phyloP scores from a whole-genome alignment of 2,329 filamentous ascomycete genomes.

The Hypoxylon sp. region DNA sequence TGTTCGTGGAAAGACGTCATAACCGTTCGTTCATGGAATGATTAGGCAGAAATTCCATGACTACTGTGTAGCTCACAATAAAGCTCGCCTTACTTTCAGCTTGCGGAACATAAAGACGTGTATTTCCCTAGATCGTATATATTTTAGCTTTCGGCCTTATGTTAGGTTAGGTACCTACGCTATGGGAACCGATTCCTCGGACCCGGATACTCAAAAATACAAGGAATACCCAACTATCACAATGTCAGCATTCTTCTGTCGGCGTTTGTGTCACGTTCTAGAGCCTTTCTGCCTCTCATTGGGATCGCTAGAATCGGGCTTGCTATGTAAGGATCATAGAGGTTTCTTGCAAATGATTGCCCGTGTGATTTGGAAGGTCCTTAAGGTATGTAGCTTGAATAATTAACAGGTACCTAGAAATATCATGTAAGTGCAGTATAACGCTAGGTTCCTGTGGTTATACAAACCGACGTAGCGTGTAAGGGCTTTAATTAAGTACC shows the following conservation, averaged over 20 bases:
- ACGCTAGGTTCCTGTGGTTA: background rate
- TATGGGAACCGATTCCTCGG: slow-evolving; percentile 23
- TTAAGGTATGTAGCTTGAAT: too few species aligned
- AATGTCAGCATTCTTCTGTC: background rate
- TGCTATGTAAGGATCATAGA: background rate
- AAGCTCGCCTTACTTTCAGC: background rate
- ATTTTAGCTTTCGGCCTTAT: background rate
- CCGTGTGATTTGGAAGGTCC: background rate
- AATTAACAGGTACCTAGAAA: background rate
- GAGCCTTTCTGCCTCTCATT: slow-evolving; percentile 3
- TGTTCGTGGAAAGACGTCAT: slow-evolving; percentile 1
- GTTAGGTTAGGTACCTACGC: background rate
- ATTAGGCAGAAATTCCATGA: background rate
- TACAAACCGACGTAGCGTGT: background rate
- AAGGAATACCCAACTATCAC: slow-evolving; percentile 8
- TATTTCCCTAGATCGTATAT: background rate
- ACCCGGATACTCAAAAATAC: slow-evolving; percentile 19
- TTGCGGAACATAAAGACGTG: background rate
- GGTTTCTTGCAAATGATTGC: background rate
- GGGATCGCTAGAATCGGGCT: background rate
- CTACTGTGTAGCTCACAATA: background rate
- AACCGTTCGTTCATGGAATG: background rate
- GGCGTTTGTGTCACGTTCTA: background rate
- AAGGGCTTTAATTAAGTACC: slow-evolving; percentile 8
- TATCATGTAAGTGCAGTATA: background rate